phyloP scores from a whole-genome alignment of 805 yeast genomes.

The Candida berthetii region DNA sequence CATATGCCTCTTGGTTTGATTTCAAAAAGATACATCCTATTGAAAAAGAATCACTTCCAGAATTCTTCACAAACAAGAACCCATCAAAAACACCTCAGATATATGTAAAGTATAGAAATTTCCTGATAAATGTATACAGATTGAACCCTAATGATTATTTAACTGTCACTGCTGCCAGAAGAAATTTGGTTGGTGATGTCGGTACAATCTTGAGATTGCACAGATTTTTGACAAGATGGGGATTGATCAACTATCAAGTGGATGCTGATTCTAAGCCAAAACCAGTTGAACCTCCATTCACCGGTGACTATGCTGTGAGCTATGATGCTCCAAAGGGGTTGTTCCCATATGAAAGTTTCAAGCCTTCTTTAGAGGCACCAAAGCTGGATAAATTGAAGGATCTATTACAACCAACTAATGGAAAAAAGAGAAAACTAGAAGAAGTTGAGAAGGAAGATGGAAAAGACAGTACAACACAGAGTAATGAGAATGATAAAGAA shows the following conservation, averaged over 20 bases:
- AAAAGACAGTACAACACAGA: constrained; percentile 8
- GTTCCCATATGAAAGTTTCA: constrained; percentile 85
- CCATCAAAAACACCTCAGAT: constrained; percentile 76
- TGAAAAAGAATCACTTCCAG: constrained; percentile 82
- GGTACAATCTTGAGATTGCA: constrained; percentile 84
- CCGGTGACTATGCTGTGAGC: constrained; percentile 71
- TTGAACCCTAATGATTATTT: constrained; percentile 85
- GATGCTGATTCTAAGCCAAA: constrained; percentile 71
- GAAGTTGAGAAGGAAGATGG: constrained; percentile 1
- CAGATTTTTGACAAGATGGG: constrained; percentile 85
- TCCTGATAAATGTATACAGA: constrained; percentile 83
- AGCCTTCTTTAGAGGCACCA: constrained; percentile 45
- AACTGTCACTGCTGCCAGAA: constrained; percentile 85
- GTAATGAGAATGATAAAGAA: constrained; percentile 16
- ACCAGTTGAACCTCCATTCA: constrained; percentile 63
- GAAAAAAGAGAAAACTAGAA: constrained; percentile 8
- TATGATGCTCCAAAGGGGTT: constrained; percentile 89
- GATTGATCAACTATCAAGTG: constrained; percentile 87
- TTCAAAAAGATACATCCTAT: constrained; percentile 66
- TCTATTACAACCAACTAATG: constrained; percentile 10
- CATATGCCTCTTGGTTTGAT: constrained; percentile 84
- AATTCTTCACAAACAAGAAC: constrained; percentile 71
- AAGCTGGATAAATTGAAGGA: constrained; percentile 37
- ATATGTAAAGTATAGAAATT: constrained; percentile 78
- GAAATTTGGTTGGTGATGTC: constrained; percentile 88